Conservation (phyloP, 192 early-diverging fungal genomes). For the Coemansia erecta region DNA sequence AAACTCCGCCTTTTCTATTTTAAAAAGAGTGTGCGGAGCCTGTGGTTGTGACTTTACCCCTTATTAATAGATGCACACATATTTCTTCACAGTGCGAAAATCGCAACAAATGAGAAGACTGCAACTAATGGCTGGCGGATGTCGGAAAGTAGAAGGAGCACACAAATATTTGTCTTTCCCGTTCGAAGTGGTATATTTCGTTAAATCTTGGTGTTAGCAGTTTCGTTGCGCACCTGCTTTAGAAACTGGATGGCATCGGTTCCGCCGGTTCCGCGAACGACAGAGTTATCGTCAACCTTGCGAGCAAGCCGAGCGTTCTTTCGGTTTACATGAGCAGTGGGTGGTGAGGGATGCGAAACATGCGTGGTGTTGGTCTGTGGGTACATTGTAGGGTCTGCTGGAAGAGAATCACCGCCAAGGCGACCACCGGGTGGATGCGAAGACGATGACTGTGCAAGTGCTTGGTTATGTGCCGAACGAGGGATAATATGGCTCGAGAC, state of each 20-base stretch:
- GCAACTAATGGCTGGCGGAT: no score
- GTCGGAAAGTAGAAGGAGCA: no score
- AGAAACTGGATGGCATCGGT: conserved; percentile 92
- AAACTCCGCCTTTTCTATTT: no score
- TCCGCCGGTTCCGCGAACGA: conserved; percentile 77
- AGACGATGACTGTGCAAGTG: not conserved
- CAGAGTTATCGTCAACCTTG: conserved; percentile 56
- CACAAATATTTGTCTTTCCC: no score
- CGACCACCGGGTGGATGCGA: conserved; percentile 23
- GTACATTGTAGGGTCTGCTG: conserved; percentile 50
- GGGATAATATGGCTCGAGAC: conserved; percentile 26
- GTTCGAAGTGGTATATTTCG: no score
- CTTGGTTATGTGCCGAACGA: conserved; percentile 15
- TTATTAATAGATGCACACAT: no score
- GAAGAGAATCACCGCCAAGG: conserved; percentile 46
- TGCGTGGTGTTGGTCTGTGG: conserved; percentile 48
- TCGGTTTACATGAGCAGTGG: not conserved
- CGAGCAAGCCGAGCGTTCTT: conserved; percentile 55
- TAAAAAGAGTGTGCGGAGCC: no score
- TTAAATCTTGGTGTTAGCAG: conserved; percentile 54
- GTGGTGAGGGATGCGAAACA: not conserved
- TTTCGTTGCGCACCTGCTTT: conserved; percentile 86
- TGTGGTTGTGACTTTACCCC: no score
- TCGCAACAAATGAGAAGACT: no score
- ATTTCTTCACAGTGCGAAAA: no score